Conservation (phyloP, 495 filamentous ascomycete genomes). For the Talaromyces wortmannii region DNA sequence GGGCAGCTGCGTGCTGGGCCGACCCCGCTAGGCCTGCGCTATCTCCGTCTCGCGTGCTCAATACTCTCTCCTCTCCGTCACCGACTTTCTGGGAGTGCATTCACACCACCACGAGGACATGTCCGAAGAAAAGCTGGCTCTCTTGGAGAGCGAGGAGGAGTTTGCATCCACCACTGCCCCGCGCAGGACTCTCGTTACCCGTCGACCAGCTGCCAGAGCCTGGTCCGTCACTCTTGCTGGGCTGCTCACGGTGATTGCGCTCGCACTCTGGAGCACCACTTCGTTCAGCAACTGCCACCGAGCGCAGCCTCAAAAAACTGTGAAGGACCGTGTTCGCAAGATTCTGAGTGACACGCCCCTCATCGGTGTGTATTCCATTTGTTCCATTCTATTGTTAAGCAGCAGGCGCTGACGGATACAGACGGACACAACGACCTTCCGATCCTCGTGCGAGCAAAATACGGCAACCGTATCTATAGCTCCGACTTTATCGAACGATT, state of each 20-base stretch:
- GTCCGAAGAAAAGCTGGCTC: neutral
- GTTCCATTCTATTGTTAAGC: constrained; percentile 1
- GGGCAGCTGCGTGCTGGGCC: too few species aligned
- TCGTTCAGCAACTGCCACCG: neutral
- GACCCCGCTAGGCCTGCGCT: neutral
- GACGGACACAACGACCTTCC: constrained; percentile 93
- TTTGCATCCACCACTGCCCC: neutral
- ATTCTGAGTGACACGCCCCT: constrained; percentile 71
- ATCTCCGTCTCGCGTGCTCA: neutral
- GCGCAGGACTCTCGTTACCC: neutral
- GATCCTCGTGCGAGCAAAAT: constrained; percentile 58
- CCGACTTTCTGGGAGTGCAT: neutral
- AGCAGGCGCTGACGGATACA: constrained; percentile 18
- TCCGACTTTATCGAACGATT: constrained; percentile 65
- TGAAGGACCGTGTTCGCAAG: constrained; percentile 59
- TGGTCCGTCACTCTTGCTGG: neutral
- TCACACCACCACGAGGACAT: neutral
- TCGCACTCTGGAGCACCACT: neutral
- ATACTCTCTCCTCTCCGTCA: neutral
- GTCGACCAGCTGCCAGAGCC: neutral
- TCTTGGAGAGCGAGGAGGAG: neutral
- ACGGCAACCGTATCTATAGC: constrained; percentile 72
- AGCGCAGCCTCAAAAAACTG: constrained; percentile 4
- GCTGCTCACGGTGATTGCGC: neutral
- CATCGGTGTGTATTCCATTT: constrained; percentile 52